phyloP scores from a whole-genome alignment of 2,329 filamentous ascomycete species.

The Cadophora gregata region DNA sequence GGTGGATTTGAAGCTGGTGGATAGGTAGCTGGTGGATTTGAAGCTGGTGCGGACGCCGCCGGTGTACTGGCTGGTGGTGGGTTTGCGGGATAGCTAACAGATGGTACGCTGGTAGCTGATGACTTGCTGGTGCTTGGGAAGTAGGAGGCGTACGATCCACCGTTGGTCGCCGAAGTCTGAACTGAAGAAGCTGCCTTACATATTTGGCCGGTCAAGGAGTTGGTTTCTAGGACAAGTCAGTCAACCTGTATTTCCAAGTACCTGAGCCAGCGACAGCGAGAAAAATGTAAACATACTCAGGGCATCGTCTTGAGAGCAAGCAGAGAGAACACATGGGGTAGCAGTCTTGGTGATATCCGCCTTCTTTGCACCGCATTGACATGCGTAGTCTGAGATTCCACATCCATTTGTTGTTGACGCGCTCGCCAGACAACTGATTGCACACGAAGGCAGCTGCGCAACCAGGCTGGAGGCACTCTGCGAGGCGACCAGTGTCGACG shows the following conservation, averaged over 20 bases:
- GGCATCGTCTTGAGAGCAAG: constrained; percentile 32
- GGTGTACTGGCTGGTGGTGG: background rate
- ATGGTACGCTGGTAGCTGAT: constrained; percentile 21
- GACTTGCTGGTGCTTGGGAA: constrained; percentile 24
- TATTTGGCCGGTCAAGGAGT: constrained; percentile 1
- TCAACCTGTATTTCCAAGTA: background rate
- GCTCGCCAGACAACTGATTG: constrained; percentile 31
- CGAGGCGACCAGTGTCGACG: constrained; percentile 30
- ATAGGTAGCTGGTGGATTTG: no score
- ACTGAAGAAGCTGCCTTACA: constrained; percentile 18
- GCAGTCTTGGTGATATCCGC: constrained; percentile 30
- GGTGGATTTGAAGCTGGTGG: background rate
- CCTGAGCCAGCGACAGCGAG: background rate
- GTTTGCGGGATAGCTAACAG: background rate
- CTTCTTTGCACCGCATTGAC: constrained; percentile 35
- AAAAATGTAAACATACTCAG: constrained; percentile 34
- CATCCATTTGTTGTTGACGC: constrained; percentile 33
- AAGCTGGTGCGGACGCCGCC: no score
- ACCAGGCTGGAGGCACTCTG: constrained; percentile 30
- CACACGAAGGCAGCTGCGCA: constrained; percentile 36
- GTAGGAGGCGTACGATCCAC: constrained; percentile 5
- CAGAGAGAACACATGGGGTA: constrained; percentile 34
- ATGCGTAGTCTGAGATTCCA: constrained; percentile 33
- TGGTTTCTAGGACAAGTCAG: background rate
- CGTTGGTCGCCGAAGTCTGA: constrained; percentile 6